phyloP scores from a whole-genome alignment of 768 basidiomycete species.

The Cantharellus cinnabarinus region DNA sequence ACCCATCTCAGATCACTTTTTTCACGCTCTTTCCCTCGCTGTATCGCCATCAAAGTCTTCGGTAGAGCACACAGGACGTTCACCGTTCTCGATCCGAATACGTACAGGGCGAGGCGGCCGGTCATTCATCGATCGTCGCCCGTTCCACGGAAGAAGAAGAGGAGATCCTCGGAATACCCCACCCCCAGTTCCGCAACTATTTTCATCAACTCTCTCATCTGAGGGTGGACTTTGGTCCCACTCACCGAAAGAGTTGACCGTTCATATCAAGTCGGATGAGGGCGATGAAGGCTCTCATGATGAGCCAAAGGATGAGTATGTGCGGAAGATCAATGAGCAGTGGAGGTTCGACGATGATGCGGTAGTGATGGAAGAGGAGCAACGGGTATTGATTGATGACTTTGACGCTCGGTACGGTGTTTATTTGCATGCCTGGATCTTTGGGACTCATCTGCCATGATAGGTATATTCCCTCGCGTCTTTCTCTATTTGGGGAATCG shows the following conservation, averaged over 20 bases:
- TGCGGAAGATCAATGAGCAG: constrained; percentile 16
- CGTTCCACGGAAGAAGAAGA: background rate
- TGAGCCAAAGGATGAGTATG: constrained; percentile 7
- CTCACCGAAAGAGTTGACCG: constrained; percentile 1
- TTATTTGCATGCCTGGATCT: background rate
- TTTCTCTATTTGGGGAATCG: background rate
- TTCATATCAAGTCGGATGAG: background rate
- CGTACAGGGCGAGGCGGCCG: constrained; percentile 74
- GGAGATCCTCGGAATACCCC: constrained; percentile 1
- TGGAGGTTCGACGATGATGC: constrained; percentile 18
- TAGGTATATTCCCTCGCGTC: background rate
- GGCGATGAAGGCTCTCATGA: constrained; percentile 3
- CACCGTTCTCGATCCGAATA: constrained; percentile 29
- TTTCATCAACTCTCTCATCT: constrained; percentile 7
- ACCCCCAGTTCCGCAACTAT: constrained; percentile 4
- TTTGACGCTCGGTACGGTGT: constrained; percentile 12
- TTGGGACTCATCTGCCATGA: background rate
- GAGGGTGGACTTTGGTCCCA: constrained; percentile 3
- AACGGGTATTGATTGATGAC: constrained; percentile 21
- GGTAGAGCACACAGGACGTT: constrained; percentile 9
- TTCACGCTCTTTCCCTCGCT: constrained; percentile 35
- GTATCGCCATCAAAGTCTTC: constrained; percentile 16
- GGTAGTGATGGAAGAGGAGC: constrained; percentile 16
- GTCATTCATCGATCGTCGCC: constrained; percentile 49
- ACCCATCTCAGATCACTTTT: constrained; percentile 40